phyloP scores from a whole-genome alignment of 2,329 filamentous ascomycete species.

The Penicillium vulpinum region DNA sequence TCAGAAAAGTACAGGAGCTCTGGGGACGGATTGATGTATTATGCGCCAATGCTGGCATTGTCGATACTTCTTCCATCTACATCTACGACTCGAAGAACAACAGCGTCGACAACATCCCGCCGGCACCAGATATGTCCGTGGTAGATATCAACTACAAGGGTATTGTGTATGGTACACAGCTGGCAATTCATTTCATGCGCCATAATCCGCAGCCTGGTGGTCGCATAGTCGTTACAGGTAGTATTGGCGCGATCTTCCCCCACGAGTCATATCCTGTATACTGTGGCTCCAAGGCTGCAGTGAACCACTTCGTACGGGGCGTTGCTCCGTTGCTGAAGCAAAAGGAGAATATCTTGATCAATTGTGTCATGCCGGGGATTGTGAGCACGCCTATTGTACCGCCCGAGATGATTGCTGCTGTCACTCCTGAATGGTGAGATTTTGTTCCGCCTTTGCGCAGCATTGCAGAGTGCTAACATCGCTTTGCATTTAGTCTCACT shows the following conservation, averaged over 20 bases:
- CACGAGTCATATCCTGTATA: conserved; percentile 52
- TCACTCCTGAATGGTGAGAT: conserved; percentile 35
- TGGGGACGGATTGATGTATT: conserved; percentile 52
- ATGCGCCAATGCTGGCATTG: conserved; percentile 54
- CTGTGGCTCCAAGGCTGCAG: conserved; percentile 53
- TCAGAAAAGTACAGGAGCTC: conserved; percentile 44
- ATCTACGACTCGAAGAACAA: conserved; percentile 39
- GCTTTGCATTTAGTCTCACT: conserved; percentile 34
- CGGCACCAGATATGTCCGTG: conserved; percentile 47
- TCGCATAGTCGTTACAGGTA: conserved; percentile 48
- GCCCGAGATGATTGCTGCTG: conserved; percentile 46
- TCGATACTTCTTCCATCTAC: conserved; percentile 50
- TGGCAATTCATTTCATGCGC: conserved; percentile 57
- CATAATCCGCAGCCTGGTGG: conserved; percentile 49
- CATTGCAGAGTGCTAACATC: neutral
- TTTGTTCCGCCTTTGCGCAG: neutral
- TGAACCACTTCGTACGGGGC: conserved; percentile 45
- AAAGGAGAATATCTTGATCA: conserved; percentile 53
- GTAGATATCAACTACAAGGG: conserved; percentile 56
- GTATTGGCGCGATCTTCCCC: conserved; percentile 48
- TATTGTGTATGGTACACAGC: conserved; percentile 51
- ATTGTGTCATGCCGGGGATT: conserved; percentile 51
- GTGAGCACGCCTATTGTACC: conserved; percentile 51
- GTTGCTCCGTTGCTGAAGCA: conserved; percentile 42
- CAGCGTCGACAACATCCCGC: conserved; percentile 38